Base-by-base conservation (phyloP, 2,329 filamentous ascomycete species). In the Cytospora leucostoma region DNA sequence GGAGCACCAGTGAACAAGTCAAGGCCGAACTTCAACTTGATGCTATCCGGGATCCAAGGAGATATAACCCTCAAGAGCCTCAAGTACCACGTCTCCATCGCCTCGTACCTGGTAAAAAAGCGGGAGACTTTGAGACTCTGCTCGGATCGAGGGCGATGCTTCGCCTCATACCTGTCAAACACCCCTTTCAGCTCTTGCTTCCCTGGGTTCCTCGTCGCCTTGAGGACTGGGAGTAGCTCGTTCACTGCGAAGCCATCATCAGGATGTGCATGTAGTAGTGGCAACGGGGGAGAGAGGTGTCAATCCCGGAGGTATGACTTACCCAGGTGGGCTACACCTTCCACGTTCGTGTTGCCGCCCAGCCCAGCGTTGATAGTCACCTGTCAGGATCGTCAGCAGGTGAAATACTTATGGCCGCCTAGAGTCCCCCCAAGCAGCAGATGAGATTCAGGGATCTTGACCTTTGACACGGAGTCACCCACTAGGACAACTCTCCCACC, bases 81-180 rank as follows among this genome's bases (percentile, higher is more conserved):
- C 37, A 54, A 37, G 59, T 60, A 68, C 70, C 69, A 70, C 15
- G 63, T 68, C 32, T 71, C 66, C 62, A 70, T 63, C 6, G 68
- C 66, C 55, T 71, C 70, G 35, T 66, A 71, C 0, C 67, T 66
- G 10, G 68, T 70, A 15, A 69, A 59, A 10, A 67, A 66, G 38
- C 63, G 59, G 10, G 69, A 70, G 21, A 67, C 15, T 2, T 27
- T 63, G 17, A 67, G 61, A 4, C 65, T 54, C 4, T 50, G 33
- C 8, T 67, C 21, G 4, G 67, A 66, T 10, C 67, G 67, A 15
- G 69, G 68, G n/a, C 65, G 64, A 13, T 71, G 69, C 60, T 58
- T 62, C 32, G n/a, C 27, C 47, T 66, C 67, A 51, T 70, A 71
- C 12, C 37, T 51, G 27, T 58, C 47, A 21, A 70, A 66, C 11